These are phyloP conservation scores for Rubus parviflorus DNA, from an alignment of 306 rosid species.

Conservation along the genomic window DNA sequence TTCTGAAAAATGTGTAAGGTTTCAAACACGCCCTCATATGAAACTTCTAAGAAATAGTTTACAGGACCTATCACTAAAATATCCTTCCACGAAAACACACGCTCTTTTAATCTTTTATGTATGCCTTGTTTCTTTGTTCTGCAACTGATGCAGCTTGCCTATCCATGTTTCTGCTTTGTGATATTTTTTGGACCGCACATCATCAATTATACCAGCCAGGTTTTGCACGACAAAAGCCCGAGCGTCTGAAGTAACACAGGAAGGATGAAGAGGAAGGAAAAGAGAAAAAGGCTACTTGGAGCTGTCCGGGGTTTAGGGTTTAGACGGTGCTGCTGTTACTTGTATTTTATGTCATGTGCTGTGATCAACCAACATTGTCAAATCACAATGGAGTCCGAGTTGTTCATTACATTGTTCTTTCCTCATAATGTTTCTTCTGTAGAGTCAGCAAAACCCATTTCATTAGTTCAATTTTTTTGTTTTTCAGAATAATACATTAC, in stretches of 20 bases:
- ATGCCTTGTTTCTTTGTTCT: slow-evolving; percentile 24
- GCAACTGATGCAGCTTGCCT: slow-evolving; percentile 38
- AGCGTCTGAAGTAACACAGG: slow-evolving; percentile 41
- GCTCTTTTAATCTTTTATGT: background rate
- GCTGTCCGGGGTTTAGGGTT: background rate
- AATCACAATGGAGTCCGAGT: slow-evolving; percentile 11
- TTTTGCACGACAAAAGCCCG: slow-evolving; percentile 77
- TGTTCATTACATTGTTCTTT: slow-evolving; percentile 29
- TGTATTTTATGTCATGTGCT: slow-evolving; percentile 10
- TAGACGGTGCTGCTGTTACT: slow-evolving; percentile 5
- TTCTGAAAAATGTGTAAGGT: background rate
- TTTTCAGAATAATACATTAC: background rate
- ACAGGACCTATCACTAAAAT: background rate
- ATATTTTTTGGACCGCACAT: slow-evolving; percentile 26
- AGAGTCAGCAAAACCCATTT: slow-evolving; percentile 19
- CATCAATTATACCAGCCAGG: slow-evolving; percentile 69
- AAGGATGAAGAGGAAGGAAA: slow-evolving; percentile 21
- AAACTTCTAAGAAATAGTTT: background rate
- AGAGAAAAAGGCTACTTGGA: background rate
- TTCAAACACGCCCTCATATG: background rate
- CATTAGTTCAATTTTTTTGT: slow-evolving; percentile 10
- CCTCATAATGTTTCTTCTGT: slow-evolving; percentile 8
- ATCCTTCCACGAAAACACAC: background rate
- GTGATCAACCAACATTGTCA: slow-evolving; percentile 9
- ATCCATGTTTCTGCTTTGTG: slow-evolving; percentile 43